Base-by-base conservation (phyloP, 2,329 filamentous ascomycete species). In the Xylariomycetidae sp. region DNA sequence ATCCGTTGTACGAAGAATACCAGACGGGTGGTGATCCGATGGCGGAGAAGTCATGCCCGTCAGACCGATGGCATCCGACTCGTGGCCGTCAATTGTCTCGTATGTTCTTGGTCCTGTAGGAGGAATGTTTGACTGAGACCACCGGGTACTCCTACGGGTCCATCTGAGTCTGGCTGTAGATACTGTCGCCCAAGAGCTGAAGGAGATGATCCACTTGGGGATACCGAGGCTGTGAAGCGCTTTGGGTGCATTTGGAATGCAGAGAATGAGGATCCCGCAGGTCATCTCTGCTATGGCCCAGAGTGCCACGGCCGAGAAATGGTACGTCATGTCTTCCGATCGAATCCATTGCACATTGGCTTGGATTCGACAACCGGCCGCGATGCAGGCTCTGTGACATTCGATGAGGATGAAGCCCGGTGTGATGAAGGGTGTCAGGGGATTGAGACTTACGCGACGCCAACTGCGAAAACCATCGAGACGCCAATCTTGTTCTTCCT, bases 271-370 rank as follows among this genome's bases (percentile, higher is more conserved):
- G 13, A 41, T 36, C 10, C 36, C 39, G 12, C 39, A 33, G n/a
- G 39, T 38, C 16, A 33, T 33, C 18, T 41, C 39, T n/a, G 39
- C 39, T n/a, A 38, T 36, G 5, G 20, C 33, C 39, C 36, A 41
- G 12, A 41, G 17, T 13, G 23, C 39, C 8, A 41, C 39, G 3
- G 16, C 10, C 4, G 39, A 38, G 27, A 31, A 41, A 17, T 38
- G 20, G 26, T 41, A 41, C 7, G 36, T 38, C 39, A 41, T 41
- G 15, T 41, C 39, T 4, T 22, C 23, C 9, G 39, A 31, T 10
- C 6, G 22, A 13, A 19, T 35, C 39, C 39, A 41, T 3, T 8
- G 5, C 11, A 19, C 12, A 16, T 34, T 22, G 14, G 38, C 27
- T 12, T 29, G 9, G n/a, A 38, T 23, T 14, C 37, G 30, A 16